phyloP scores from a whole-genome alignment of 306 rosid genomes.

The Crotalaria pallida region DNA sequence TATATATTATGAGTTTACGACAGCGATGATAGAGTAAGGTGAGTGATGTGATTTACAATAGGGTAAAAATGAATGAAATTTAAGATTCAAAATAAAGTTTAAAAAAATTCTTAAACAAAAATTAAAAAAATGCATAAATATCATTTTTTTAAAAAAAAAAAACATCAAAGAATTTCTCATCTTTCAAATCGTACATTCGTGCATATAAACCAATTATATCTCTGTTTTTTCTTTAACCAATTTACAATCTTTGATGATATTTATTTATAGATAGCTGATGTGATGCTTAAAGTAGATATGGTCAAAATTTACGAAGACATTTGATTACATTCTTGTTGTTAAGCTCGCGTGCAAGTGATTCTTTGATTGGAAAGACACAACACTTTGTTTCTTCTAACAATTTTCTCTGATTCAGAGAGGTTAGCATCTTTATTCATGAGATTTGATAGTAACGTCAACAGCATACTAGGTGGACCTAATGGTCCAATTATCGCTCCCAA shows the following conservation, averaged over 20 bases:
- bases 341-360: constrained; percentile 19
- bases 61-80: too few species aligned
- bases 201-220: too few species aligned
- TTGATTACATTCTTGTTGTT: constrained; percentile 15
- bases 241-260: neutral
- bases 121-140: too few species aligned
- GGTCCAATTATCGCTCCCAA: constrained; percentile 10
- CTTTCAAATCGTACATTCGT: too few species aligned
- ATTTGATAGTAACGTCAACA: neutral
- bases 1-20: too few species aligned
- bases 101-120: too few species aligned
- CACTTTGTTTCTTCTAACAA: neutral
- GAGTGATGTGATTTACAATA: too few species aligned
- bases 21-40: too few species aligned
- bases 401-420: neutral
- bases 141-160: too few species aligned
- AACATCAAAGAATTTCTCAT: too few species aligned
- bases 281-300: neutral
- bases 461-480: constrained; percentile 23
- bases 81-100: too few species aligned
- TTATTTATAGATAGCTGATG: neutral
- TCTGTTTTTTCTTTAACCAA: neutral
- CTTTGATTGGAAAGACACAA: constrained; percentile 18
- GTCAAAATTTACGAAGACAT: neutral
- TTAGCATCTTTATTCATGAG: constrained; percentile 1